phyloP scores from a whole-genome alignment of 192 early-diverging fungal genomes.

The Linderina pennispora region DNA sequence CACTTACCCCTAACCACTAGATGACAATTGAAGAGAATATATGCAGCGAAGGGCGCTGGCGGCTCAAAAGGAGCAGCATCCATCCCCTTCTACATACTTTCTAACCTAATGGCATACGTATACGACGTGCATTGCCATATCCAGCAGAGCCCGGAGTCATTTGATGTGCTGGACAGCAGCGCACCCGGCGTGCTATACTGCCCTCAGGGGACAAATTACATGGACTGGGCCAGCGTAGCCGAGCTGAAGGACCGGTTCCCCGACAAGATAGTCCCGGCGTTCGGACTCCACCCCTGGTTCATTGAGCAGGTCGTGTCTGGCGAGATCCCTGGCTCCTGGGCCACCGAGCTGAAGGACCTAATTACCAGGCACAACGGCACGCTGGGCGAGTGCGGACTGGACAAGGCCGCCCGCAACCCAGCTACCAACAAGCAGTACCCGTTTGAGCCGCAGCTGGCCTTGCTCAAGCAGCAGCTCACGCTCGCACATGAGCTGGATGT shows the following conservation, averaged over 20 bases:
- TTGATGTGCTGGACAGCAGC: not conserved
- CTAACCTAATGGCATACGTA: not conserved
- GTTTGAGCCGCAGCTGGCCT: conserved; percentile 22
- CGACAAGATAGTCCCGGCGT: conserved; percentile 21
- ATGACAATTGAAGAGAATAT: too few species aligned
- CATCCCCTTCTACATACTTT: too few species aligned
- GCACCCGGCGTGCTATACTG: conserved; percentile 12
- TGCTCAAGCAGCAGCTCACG: conserved; percentile 63
- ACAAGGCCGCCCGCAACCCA: conserved; percentile 35
- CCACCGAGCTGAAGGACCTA: conserved; percentile 13
- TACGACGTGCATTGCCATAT: conserved; percentile 46
- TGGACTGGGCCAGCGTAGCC: conserved; percentile 28
- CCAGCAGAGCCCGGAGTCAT: conserved; percentile 25
- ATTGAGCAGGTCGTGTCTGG: conserved; percentile 18
- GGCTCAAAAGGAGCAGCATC: too few species aligned
- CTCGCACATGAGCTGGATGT: conserved; percentile 60
- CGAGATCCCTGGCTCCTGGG: conserved; percentile 27
- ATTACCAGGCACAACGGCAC: conserved; percentile 18
- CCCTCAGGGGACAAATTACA: conserved; percentile 32
- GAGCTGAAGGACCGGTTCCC: conserved; percentile 10
- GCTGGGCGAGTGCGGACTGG: conserved; percentile 45
- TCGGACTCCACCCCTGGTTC: conserved; percentile 49
- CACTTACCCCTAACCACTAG: too few species aligned
- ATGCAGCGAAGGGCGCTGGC: too few species aligned
- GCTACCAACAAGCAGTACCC: conserved; percentile 16